phyloP scores from a whole-genome alignment of 2,329 filamentous ascomycete genomes.

The Cladosporium sp. region DNA sequence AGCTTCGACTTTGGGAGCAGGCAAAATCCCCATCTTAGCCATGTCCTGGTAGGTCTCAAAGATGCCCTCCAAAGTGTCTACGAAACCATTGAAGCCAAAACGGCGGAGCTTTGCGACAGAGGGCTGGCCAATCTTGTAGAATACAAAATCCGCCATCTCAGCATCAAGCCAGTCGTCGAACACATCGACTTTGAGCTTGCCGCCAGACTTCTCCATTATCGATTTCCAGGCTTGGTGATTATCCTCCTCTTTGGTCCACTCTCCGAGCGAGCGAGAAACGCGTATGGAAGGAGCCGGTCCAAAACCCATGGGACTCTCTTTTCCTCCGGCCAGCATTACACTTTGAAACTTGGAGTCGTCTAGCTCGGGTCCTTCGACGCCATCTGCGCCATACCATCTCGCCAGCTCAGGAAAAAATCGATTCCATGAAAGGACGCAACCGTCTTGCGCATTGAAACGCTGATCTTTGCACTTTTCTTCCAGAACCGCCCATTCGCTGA shows the following conservation, averaged over 20 bases:
- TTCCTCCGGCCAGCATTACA: conserved; percentile 12
- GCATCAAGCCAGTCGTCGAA: conserved; percentile 36
- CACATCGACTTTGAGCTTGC: conserved; percentile 13
- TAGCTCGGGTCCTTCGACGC: conserved; percentile 13
- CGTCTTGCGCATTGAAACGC: conserved; percentile 45
- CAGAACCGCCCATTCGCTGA: conserved; percentile 46
- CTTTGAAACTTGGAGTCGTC: conserved; percentile 16
- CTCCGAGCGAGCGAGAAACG: conserved; percentile 18
- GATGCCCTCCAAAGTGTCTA: conserved; percentile 40
- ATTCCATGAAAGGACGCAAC: conserved; percentile 41
- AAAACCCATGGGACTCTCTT: conserved; percentile 18
- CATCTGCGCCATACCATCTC: conserved; percentile 34
- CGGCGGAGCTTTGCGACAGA: conserved; percentile 28
- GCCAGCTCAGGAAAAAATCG: conserved; percentile 45
- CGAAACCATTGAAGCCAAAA: conserved; percentile 42
- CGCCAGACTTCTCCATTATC: conserved; percentile 15
- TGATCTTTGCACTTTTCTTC: conserved; percentile 36
- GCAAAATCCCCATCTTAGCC: conserved; percentile 40
- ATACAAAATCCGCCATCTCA: conserved; percentile 22
- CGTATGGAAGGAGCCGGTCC: conserved; percentile 16
- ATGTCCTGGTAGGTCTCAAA: conserved; percentile 37
- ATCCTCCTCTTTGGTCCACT: conserved; percentile 44
- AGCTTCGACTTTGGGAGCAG: conserved; percentile 26
- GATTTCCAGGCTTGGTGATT: conserved; percentile 40
- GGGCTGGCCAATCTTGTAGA: conserved; percentile 17